phyloP scores from a whole-genome alignment of 352 stramenopile genomes.

The Elongisporangium anandrum region DNA sequence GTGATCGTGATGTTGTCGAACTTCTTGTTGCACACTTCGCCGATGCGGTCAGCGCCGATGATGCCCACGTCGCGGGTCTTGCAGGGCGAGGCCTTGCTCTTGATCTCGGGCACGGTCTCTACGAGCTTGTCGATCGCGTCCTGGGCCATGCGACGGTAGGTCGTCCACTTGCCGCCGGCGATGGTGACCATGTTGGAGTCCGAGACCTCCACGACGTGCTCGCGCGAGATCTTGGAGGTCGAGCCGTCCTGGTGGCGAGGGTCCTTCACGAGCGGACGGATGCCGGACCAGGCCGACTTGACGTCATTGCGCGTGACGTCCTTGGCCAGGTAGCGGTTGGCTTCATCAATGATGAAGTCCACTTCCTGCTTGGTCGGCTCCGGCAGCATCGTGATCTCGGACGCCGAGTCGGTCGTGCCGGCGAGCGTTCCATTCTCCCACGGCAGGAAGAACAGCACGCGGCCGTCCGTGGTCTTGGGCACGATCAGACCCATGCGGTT shows the following conservation, averaged over 20 bases:
- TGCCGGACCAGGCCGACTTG: slow-evolving; percentile 94
- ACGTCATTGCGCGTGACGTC: slow-evolving; percentile 90
- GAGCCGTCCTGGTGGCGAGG: slow-evolving; percentile 74
- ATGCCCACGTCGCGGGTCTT: slow-evolving; percentile 81
- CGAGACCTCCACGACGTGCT: slow-evolving; percentile 93
- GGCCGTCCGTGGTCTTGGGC: slow-evolving; percentile 93
- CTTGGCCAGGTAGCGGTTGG: slow-evolving; percentile 89
- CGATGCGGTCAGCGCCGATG: slow-evolving; percentile 87
- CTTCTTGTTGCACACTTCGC: slow-evolving; percentile 94
- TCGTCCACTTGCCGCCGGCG: slow-evolving; percentile 97
- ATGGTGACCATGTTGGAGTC: slow-evolving; percentile 92
- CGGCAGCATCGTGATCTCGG: slow-evolving; percentile 94
- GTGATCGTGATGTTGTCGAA: slow-evolving; percentile 95
- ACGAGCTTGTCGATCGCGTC: slow-evolving; percentile 91
- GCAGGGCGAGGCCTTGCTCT: slow-evolving; percentile 65
- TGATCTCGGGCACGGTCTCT: slow-evolving; percentile 69
- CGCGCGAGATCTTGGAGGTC: slow-evolving; percentile 89
- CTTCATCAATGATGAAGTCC: slow-evolving; percentile 94
- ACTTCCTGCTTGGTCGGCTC: slow-evolving; percentile 89
- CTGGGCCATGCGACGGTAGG: slow-evolving; percentile 95
- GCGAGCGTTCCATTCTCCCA: slow-evolving; percentile 93
- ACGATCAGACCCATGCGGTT: slow-evolving; percentile 95
- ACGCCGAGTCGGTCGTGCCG: slow-evolving; percentile 92
- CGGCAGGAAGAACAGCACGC: slow-evolving; percentile 94
- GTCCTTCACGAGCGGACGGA: slow-evolving; percentile 92